Evolutionary conservation across 2,329 filamentous ascomycete genomes (phyloP), one percentile per base, ranked within the genome.

Genomic region (Alternaria arbusti): DNA sequence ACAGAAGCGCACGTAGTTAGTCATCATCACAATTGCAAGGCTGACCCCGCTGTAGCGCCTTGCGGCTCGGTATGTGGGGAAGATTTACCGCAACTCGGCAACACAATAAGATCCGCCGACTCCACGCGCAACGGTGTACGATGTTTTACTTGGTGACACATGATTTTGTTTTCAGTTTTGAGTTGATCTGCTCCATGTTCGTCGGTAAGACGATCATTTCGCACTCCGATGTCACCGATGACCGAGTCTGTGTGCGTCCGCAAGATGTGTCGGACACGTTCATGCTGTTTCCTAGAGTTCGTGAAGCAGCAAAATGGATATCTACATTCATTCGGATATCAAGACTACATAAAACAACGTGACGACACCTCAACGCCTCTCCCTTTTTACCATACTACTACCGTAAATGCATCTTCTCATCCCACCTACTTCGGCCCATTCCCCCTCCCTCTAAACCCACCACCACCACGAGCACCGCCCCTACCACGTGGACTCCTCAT

Each of bases 401-500:
- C 22, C 15, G 13, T 25, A 36, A 52, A 15, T 52, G 30, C 49
- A 23, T 17, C 23, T 17, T 7, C 36, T 12, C n/a, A 32, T 30
- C n/a, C 54, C 17, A 43, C 23, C 55, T 40, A 64, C 26, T 64
- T 64, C 12, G 62, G 62, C 30, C 47, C 60, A 15, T 47, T 61
- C 47, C 49, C 60, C 30, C 50, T 61, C 57, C 49, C 65, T 64
- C 51, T 63, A 30, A 54, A 62, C 28, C 54, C 63, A 64, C 65
- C 64, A 20, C 66, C 63, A 10, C 57, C 60, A 32, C 54, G 59
- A 62, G 64, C 65, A 13, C 67, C 63, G 10, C 57, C 60, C 22
- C 60, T 60, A n/a, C 61, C 68, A 25, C 63, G 36, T 12, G 59
- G 51, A 44, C 55, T 63, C 43, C 52, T 65, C 7, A 36, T 47